Evolutionary conservation across 768 basidiomycete species (phyloP).

Genomic region (Fomitopsis pulvina): DNA sequence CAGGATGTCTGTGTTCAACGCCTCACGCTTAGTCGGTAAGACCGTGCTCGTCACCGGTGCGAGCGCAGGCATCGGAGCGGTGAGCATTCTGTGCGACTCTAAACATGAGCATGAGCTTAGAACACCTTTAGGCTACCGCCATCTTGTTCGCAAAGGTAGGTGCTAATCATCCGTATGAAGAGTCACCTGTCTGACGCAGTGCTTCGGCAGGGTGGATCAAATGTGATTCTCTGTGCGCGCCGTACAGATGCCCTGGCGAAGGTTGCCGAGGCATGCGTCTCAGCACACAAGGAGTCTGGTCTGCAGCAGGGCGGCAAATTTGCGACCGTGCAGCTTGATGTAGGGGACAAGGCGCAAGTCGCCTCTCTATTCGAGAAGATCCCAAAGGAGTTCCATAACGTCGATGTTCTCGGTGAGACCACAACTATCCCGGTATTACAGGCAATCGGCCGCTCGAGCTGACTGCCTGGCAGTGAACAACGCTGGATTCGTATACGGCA

Average conservation of each 20-base stretch:
- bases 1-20: constrained; percentile 76
- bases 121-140: constrained; percentile 62
- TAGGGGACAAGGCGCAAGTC: constrained; percentile 70
- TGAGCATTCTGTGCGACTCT: constrained; percentile 29
- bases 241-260: constrained; percentile 63
- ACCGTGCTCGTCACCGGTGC: constrained; percentile 88
- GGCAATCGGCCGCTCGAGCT: not conserved
- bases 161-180: not conserved
- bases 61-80: constrained; percentile 85
- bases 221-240: constrained; percentile 80
- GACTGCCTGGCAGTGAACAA: constrained; percentile 45
- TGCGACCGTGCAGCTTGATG: constrained; percentile 65
- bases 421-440: not conserved
- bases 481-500: constrained; percentile 87
- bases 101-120: not conserved
- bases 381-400: constrained; percentile 57
- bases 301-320: constrained; percentile 75
- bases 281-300: constrained; percentile 69
- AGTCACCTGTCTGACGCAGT: not conserved
- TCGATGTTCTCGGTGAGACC: constrained; percentile 77
- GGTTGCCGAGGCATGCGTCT: constrained; percentile 61
- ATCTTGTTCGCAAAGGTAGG: constrained; percentile 83
- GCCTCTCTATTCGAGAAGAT: constrained; percentile 65
- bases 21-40: constrained; percentile 74
- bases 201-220: constrained; percentile 64